A percentile compares a stretch with the other conserved stretches of the same genome.
Evolutionary conservation across 2,329 filamentous ascomycete species (phyloP).

Genomic region (Ilyonectria robusta): DNA sequence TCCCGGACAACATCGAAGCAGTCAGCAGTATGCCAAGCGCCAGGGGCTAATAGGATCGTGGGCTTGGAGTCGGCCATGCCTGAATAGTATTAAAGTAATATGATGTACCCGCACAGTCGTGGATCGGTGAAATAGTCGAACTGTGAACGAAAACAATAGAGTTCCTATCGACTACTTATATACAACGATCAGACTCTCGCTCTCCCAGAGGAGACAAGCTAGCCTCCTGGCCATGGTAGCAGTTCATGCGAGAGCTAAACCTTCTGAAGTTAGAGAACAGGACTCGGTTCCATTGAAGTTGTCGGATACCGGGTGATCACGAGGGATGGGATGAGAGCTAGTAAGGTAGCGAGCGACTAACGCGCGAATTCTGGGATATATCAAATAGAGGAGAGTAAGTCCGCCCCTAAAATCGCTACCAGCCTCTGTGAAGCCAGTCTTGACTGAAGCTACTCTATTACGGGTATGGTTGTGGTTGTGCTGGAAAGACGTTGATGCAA

Average conservation of each 20-base stretch:
- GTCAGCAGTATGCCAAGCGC: slow-evolving; percentile 55
- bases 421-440: too few relatives aligned
- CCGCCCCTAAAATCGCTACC: too few relatives aligned
- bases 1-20: slow-evolving; percentile 50
- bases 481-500: too few relatives aligned
- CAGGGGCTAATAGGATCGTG: slow-evolving; percentile 55
- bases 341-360: not conserved
- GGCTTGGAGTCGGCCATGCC: slow-evolving; percentile 29
- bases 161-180: slow-evolving; percentile 6
- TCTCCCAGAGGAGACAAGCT: not conserved
- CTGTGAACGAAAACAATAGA: not conserved
- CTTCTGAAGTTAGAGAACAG: too few relatives aligned
- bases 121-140: not conserved
- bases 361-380: not conserved
- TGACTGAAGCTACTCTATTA: too few relatives aligned
- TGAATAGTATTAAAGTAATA: not conserved
- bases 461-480: too few relatives aligned
- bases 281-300: not conserved
- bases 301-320: slow-evolving; percentile 13
- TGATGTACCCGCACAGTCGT: not conserved
- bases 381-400: too few relatives aligned
- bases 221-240: not conserved
- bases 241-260: too few relatives aligned
- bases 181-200: not conserved
- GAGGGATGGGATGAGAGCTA: not conserved